Conservation (phyloP, 192 early-diverging fungal genomes). For the Coemansia sp. region DNA sequence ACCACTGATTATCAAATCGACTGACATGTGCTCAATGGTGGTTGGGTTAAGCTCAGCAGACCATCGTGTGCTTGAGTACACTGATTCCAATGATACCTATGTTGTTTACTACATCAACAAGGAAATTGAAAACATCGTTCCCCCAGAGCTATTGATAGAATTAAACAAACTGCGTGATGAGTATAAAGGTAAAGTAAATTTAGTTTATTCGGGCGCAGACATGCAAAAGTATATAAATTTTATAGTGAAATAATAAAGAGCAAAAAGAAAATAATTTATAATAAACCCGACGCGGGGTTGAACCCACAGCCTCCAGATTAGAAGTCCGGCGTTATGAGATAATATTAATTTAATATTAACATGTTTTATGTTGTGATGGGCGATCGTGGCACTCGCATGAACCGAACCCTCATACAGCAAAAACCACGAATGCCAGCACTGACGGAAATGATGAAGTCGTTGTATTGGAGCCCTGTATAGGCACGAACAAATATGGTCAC, state of each 20-base stretch:
- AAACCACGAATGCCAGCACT: no score
- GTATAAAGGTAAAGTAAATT: not conserved
- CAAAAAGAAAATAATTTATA: not conserved
- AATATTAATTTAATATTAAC: no score
- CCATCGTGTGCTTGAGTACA: not conserved
- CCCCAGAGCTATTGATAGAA: not conserved
- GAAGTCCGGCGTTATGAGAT: constrained; percentile 28
- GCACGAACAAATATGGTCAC: no score
- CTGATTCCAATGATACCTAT: not conserved
- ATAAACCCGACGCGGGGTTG: no score
- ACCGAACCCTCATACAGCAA: no score
- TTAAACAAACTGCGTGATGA: not conserved
- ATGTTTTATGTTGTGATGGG: no score
- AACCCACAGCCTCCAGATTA: constrained; percentile 29
- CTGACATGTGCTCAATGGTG: not conserved
- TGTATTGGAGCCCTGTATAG: no score
- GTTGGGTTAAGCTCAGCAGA: not conserved
- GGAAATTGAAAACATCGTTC: not conserved
- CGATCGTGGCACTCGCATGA: no score
- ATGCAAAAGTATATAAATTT: not conserved
- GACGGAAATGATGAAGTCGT: no score
- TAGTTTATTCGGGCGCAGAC: not conserved
- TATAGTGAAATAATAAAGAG: not conserved
- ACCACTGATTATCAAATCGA: not conserved
- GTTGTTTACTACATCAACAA: not conserved